Conservation (phyloP, 169 alveolate species). For the Eimeria sp. region DNA sequence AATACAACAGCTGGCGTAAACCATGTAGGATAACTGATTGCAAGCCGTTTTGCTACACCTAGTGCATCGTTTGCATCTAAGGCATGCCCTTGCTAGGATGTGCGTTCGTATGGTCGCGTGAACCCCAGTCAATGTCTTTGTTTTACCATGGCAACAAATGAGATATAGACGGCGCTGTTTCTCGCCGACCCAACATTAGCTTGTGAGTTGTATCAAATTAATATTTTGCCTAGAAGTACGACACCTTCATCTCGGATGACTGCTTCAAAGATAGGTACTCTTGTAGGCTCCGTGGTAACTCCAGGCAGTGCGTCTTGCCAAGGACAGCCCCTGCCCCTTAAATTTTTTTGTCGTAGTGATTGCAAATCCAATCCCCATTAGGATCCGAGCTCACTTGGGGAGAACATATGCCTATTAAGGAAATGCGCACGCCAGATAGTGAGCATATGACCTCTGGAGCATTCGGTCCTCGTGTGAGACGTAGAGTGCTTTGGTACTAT, state of each 20-base stretch:
- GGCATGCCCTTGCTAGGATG: neutral
- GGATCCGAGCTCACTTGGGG: neutral
- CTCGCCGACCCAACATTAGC: neutral
- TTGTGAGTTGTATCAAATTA: neutral
- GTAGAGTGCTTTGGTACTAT: neutral
- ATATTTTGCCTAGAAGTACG: neutral
- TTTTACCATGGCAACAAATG: too few species aligned
- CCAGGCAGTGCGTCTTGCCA: conserved; percentile 1
- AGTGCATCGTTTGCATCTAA: neutral
- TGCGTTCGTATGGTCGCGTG: neutral
- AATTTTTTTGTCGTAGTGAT: neutral
- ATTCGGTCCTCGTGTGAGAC: neutral
- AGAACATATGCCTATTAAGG: neutral
- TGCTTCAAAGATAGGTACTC: neutral
- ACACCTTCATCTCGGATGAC: neutral
- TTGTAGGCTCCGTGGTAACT: neutral
- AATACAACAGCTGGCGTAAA: neutral
- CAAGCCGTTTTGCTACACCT: neutral
- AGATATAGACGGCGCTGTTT: neutral
- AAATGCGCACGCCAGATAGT: neutral
- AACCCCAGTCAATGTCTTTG: neutral
- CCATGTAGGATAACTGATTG: neutral
- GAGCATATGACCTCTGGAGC: neutral
- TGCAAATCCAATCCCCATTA: neutral
- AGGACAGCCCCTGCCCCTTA: neutral